Evolutionary conservation across 2,329 filamentous ascomycete genomes (phyloP), one percentile per base, ranked within the genome.

Genomic region (Huntiella omanensis): DNA sequence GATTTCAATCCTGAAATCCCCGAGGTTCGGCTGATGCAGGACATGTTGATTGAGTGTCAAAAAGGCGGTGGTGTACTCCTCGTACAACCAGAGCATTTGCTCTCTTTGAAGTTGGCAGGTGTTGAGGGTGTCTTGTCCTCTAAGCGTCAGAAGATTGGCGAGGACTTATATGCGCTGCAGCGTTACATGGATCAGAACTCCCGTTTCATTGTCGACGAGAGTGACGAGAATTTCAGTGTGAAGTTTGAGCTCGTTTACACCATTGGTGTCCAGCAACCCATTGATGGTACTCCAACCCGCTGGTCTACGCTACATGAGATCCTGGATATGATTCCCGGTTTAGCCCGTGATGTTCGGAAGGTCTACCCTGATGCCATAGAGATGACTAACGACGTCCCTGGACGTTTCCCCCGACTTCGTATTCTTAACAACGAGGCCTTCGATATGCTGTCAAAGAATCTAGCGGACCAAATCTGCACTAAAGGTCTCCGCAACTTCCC

Each of bases 221-320:
- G 71, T 35, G 77, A 82, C 41, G 74, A 80, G 48, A 73, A 72
- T 46, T 70, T 80, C 38, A 72, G 65, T 38, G 64, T 68, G 3
- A 71, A 69, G 40, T 77, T 76, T 35, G 73, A 81, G 53, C 56
- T 80, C 0, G 62, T 80, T 1, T 80, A 81, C 48, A 77, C 75
- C 0, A 68, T 79, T 52, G 77, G 75, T 0, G 50, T 55, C 0
- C 70, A 76, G 48, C 53, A 55, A 1, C 52, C 66, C 0, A 60
- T 77, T 0, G 70, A 79, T 4, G 59, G 67, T 8, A 65, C 65
- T 40, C 70, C 71, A 0, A 56, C 69, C 2, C 60, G 79, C 4
- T 83, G 77, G 78, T 52, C 53, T 0, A 51, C 72, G 0, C 64
- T 75, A 1, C 70, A 80, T 34, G 53, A 67, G 1, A 52, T 82